Evolutionary conservation across 2,329 filamentous ascomycete genomes (phyloP).

Genomic region (Sclerotinia minor): DNA sequence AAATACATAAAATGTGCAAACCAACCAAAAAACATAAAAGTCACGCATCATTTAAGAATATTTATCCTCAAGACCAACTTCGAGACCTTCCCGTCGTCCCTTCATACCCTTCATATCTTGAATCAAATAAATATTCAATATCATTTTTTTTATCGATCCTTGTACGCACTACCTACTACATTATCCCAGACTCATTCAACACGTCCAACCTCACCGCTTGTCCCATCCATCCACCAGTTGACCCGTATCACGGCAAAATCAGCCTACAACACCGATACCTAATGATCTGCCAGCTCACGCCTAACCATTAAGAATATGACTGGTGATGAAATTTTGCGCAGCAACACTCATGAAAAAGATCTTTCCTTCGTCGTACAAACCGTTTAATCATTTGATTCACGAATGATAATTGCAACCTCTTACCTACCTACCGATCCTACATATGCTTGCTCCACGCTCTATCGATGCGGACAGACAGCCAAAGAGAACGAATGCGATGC

Average conservation of each 20-base stretch:
- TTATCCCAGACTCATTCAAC: constrained; percentile 3
- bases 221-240: neutral
- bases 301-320: constrained; percentile 20
- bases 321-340: constrained; percentile 23
- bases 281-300: constrained; percentile 24
- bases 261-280: constrained; percentile 17
- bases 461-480: constrained; percentile 20
- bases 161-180: constrained; percentile 2
- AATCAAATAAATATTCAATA: neutral
- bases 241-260: constrained; percentile 22
- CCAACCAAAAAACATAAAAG: neutral
- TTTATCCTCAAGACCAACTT: constrained; percentile 3
- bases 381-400: constrained; percentile 13
- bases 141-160: neutral
- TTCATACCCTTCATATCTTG: neutral
- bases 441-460: constrained; percentile 3
- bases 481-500: constrained; percentile 15
- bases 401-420: neutral
- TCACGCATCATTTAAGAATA: neutral
- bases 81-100: neutral
- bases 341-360: constrained; percentile 5
- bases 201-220: constrained; percentile 2
- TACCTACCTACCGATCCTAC: neutral
- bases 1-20: neutral
- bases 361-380: constrained; percentile 10